Percentiles rank a stretch among this genome's conserved stretches.
These are phyloP conservation scores for Teratosphaeria epicoccoides DNA, from an alignment of 2,329 filamentous ascomycete genomes.

Conservation along the genomic window DNA sequence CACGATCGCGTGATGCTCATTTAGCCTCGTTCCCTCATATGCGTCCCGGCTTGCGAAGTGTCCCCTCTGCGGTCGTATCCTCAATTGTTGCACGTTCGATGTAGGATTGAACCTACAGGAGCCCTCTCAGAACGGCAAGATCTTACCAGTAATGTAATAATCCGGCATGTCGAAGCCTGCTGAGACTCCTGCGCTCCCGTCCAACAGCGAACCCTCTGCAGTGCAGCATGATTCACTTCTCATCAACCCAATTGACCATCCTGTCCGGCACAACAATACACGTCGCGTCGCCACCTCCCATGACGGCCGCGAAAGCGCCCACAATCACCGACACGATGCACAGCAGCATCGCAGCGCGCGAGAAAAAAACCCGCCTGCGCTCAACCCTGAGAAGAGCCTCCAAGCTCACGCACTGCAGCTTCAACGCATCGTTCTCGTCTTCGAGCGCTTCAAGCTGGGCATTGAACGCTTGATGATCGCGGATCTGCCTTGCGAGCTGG, in stretches of 20 bases:
- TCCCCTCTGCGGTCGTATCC: too few relatives aligned
- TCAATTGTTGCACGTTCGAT: too few relatives aligned
- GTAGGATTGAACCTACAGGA: too few relatives aligned
- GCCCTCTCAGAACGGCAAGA: too few relatives aligned
- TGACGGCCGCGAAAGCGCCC: neutral
- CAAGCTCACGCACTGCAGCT: neutral
- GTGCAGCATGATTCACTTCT: neutral
- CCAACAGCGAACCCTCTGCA: too few relatives aligned
- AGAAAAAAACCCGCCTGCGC: neutral
- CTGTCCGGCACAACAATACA: neutral
- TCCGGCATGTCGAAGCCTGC: too few relatives aligned
- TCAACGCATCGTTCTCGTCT: neutral
- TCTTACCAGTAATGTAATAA: too few relatives aligned
- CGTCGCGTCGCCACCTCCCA: neutral
- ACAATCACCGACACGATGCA: neutral
- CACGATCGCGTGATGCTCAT: too few relatives aligned
- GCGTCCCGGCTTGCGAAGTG: too few relatives aligned
- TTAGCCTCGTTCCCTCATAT: too few relatives aligned
- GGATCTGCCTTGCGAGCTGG: neutral
- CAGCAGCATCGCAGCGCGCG: neutral
- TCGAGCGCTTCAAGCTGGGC: neutral
- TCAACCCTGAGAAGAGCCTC: neutral
- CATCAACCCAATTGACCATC: neutral
- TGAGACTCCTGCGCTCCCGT: too few relatives aligned
- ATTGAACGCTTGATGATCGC: neutral